Percentiles rank a stretch among this genome's conserved stretches.
These are phyloP conservation scores for Apiospora sp. DNA, from an alignment of 2,329 filamentous ascomycete genomes.

Conservation along the genomic window DNA sequence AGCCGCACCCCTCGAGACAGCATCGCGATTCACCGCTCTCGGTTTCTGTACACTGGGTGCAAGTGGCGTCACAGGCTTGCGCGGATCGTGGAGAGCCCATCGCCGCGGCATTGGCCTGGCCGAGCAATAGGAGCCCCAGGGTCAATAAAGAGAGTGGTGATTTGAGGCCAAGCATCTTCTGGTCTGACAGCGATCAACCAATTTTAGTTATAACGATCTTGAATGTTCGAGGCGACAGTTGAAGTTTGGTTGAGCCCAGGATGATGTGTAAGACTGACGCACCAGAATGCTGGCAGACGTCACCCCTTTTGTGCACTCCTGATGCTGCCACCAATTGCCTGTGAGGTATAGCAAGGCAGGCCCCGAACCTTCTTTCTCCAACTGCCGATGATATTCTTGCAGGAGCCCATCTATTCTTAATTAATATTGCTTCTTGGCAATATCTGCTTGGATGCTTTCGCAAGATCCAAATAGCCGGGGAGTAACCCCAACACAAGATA, in stretches of 20 bases:
- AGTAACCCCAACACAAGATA: neutral
- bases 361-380: neutral
- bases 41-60: neutral
- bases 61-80: neutral
- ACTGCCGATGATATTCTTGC: conserved; percentile 1
- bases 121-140: neutral
- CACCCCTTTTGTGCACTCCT: neutral
- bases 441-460: neutral
- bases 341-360: neutral
- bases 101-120: neutral
- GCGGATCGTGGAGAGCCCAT: neutral
- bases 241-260: too few relatives aligned
- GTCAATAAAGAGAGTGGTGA: neutral
- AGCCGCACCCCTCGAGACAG: neutral
- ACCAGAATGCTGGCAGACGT: neutral
- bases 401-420: neutral
- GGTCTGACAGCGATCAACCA: neutral
- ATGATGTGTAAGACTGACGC: neutral
- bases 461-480: conserved; percentile 13
- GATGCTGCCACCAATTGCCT: neutral
- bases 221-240: neutral
- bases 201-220: too few relatives aligned
- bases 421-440: neutral
- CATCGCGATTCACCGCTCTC: neutral
- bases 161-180: neutral